Percentiles rank a stretch among this genome's conserved stretches.
These are phyloP conservation scores for Thelonectria olida DNA, from an alignment of 2,329 filamentous ascomycete species.

Conservation along the genomic window DNA sequence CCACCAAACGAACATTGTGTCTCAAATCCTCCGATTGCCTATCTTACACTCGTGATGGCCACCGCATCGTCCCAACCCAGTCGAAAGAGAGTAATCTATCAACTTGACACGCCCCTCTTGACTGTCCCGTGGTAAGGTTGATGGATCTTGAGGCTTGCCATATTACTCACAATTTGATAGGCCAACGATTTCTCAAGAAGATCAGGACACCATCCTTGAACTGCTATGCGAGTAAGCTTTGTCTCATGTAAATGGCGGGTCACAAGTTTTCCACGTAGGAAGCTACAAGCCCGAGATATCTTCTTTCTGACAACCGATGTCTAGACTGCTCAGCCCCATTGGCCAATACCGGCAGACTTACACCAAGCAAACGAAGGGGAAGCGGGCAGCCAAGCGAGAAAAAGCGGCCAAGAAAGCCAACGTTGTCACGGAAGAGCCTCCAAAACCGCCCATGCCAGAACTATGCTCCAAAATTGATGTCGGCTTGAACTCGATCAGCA, in stretches of 20 bases:
- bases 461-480: slow-evolving; percentile 68
- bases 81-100: slow-evolving; percentile 69
- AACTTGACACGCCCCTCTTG: slow-evolving; percentile 73
- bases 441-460: slow-evolving; percentile 55
- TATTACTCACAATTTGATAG: slow-evolving; percentile 49
- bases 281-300: neutral
- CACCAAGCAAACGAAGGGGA: slow-evolving; percentile 67
- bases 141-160: neutral
- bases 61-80: slow-evolving; percentile 30
- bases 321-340: slow-evolving; percentile 70
- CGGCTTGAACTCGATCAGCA: slow-evolving; percentile 71
- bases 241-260: neutral
- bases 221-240: slow-evolving; percentile 69
- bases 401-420: slow-evolving; percentile 45
- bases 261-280: neutral
- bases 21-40: too few relatives aligned
- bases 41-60: slow-evolving; percentile 37
- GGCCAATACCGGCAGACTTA: slow-evolving; percentile 68
- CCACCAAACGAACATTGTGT: neutral
- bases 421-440: slow-evolving; percentile 34
- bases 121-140: slow-evolving; percentile 63
- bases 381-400: slow-evolving; percentile 62
- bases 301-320: slow-evolving; percentile 5
- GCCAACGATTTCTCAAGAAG: slow-evolving; percentile 65
- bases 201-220: slow-evolving; percentile 73